Percentiles rank a stretch among this genome's conserved stretches.
Conservation (phyloP, 805 yeast species). For the Lachancea fermentati region DNA sequence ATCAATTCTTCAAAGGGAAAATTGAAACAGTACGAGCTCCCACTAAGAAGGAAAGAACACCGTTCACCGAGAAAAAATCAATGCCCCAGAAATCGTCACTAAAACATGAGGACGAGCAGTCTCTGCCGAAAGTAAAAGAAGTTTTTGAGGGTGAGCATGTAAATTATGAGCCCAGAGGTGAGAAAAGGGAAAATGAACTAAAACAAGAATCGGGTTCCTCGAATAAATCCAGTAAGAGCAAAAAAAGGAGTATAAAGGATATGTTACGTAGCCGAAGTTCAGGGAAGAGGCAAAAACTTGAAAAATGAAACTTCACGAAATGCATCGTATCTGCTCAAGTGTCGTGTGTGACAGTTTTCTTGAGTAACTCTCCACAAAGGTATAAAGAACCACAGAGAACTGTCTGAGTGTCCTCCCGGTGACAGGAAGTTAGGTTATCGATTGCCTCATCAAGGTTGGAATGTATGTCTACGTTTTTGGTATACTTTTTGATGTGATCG, state of each 20-base stretch:
- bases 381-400: slow-evolving; percentile 71
- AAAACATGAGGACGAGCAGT: too few relatives aligned
- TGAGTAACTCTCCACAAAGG: slow-evolving; percentile 49
- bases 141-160: too few relatives aligned
- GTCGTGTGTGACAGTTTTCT: neutral
- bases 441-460: slow-evolving; percentile 16
- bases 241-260: slow-evolving; percentile 3
- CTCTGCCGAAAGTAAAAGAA: too few relatives aligned
- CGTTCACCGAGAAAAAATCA: too few relatives aligned
- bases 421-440: neutral
- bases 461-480: slow-evolving; percentile 26
- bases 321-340: neutral
- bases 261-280: slow-evolving; percentile 7
- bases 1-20: slow-evolving; percentile 9
- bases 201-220: neutral
- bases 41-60: slow-evolving; percentile 2
- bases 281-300: slow-evolving; percentile 6
- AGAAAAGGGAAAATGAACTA: neutral
- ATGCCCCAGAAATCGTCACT: too few relatives aligned
- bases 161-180: too few relatives aligned
- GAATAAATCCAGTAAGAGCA: neutral
- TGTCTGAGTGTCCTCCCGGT: slow-evolving; percentile 19
- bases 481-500: slow-evolving; percentile 22
- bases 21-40: neutral
- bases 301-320: neutral